Base-by-base conservation (phyloP, 108 stramenopile species). In the Skeletonema marinoi region DNA sequence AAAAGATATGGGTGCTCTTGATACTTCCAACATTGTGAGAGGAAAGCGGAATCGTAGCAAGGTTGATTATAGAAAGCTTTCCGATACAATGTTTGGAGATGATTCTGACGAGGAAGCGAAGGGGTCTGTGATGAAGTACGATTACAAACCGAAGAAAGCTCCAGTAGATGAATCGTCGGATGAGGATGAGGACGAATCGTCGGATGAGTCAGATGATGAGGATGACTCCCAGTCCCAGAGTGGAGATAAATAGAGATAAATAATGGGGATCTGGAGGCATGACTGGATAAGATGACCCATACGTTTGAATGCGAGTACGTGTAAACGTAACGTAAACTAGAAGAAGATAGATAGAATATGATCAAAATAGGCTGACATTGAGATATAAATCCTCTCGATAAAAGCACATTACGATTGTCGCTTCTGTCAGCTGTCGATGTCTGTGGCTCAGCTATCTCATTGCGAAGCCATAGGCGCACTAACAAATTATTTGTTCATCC, bases 51-150 rank as follows among this genome's bases (percentile, higher is more conserved):
- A 78, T 42, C 81, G 96, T 10, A 88, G 73, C 12, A 75, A 74
- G 54, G 90, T 94, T 3, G 93, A 96, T 72, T 96, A 96, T 63
- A 67, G 79, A 46, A 88, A 85, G 77, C 71, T 96, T 41, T 90
- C 90, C 62, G 92, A 93, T 61, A 70, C 85, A 42, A 78, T 96
- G 76, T 96, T 96, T 84, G 95, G 95, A 39, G 77, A 87, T 39
- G 68, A 88, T 32, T 77, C 87, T 3, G 87, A 85, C 35, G 78
- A 88, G 14, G 89, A 91, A 62, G 71, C 74, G 25, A 76, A 77
- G 38, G 74, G 61, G 0, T 36, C 63, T 25, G 63, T 29, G 13
- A 65, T 29, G 65, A 63, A 74, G 38, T 74, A 74, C 14, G 64
- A 17, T 68, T 75, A 32, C 81, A 86, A 35, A 67, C 50, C 50